Conservation (phyloP, 352 stramenopile genomes). For the Stramenopiles sp. region DNA sequence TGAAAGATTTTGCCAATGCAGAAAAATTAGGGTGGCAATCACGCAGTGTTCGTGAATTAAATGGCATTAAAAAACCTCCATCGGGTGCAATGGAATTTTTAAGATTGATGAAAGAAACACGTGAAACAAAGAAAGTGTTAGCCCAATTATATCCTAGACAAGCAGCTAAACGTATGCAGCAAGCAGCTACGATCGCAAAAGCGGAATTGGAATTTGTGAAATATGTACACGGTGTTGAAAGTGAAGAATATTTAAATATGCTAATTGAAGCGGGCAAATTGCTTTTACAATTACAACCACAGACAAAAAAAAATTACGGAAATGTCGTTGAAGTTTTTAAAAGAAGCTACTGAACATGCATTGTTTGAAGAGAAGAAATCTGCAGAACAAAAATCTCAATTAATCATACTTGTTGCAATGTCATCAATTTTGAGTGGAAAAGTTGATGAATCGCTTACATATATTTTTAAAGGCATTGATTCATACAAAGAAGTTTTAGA, state of each 20-base stretch:
- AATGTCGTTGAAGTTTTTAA: background rate
- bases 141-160: background rate
- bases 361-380: constrained; percentile 3
- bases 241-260: background rate
- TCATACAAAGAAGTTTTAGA: too few species aligned
- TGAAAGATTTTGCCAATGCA: too few species aligned
- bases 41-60: background rate
- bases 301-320: background rate
- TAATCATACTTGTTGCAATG: background rate
- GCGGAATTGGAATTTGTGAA: background rate
- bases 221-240: background rate
- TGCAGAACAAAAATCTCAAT: background rate
- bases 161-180: background rate
- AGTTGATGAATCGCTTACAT: background rate
- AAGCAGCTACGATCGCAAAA: background rate
- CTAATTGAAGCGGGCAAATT: background rate
- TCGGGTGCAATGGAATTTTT: background rate
- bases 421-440: background rate
- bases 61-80: background rate
- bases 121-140: background rate
- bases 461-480: background rate
- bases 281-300: background rate
- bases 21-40: background rate
- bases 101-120: background rate
- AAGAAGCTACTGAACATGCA: background rate